Conservation (phyloP, 2,329 filamentous ascomycete species). For the Pseudogymnoascus sp. region DNA sequence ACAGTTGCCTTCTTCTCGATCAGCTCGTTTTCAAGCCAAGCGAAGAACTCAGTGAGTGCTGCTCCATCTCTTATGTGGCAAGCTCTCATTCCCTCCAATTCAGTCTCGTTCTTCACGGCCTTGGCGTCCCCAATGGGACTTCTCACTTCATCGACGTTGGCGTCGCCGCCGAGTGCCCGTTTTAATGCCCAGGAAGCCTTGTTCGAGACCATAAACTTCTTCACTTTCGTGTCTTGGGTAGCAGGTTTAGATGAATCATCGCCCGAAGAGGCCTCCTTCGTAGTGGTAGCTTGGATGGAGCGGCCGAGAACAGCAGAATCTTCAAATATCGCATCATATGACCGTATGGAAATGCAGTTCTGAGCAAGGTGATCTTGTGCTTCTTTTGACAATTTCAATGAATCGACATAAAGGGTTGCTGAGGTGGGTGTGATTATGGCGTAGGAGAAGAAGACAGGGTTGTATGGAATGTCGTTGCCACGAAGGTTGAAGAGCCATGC, state of each 20-base stretch:
- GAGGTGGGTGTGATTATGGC: conserved; percentile 71
- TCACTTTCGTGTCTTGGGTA: conserved; percentile 25
- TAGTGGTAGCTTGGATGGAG: conserved; percentile 19
- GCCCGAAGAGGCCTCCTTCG: conserved; percentile 25
- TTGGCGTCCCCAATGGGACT: conserved; percentile 88
- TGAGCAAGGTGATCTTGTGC: conserved; percentile 61
- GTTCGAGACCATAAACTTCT: conserved; percentile 77
- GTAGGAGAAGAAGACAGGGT: conserved; percentile 97
- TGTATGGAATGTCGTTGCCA: conserved; percentile 92
- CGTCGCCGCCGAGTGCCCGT: conserved; percentile 74
- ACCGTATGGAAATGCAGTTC: conserved; percentile 63
- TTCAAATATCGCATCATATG: conserved; percentile 72
- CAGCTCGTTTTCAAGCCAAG: conserved; percentile 90
- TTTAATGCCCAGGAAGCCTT: conserved; percentile 90
- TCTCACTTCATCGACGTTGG: conserved; percentile 74
- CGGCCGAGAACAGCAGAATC: conserved; percentile 61
- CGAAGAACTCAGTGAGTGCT: conserved; percentile 84
- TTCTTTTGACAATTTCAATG: conserved; percentile 62
- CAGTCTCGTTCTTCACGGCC: conserved; percentile 84
- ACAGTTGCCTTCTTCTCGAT: conserved; percentile 61
- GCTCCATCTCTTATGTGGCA: conserved; percentile 93
- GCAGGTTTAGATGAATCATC: conserved; percentile 25
- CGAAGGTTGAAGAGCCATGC: conserved; percentile 98
- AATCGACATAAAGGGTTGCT: conserved; percentile 77
- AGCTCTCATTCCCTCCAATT: conserved; percentile 84